A percentile compares a stretch with the other conserved stretches of the same genome.
Evolutionary conservation across 2,329 filamentous ascomycete species (phyloP).

Genomic region (Ustulina deusta): DNA sequence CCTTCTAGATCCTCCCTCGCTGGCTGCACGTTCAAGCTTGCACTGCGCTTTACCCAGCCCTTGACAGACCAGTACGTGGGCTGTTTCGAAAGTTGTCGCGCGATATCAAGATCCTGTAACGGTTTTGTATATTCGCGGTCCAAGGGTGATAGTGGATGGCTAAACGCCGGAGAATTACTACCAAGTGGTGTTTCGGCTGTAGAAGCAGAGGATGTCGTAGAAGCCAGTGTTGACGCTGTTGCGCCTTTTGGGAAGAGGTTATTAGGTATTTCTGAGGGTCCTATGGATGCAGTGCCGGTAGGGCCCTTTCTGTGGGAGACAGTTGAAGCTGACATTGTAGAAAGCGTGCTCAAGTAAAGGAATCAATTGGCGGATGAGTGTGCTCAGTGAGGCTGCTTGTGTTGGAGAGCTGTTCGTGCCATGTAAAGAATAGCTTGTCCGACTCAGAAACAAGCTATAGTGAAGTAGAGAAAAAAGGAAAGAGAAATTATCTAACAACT

Average conservation of each 20-base stretch:
- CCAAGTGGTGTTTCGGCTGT: constrained; percentile 21
- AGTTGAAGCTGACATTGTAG: constrained; percentile 20
- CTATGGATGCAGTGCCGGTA: constrained; percentile 1
- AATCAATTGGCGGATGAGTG: constrained; percentile 3
- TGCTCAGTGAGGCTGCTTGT: neutral
- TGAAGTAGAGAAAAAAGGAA: neutral
- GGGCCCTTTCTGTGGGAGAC: constrained; percentile 3
- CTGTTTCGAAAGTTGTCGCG: constrained; percentile 48
- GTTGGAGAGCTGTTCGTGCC: neutral
- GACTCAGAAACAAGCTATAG: neutral
- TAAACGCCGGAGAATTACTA: constrained; percentile 19
- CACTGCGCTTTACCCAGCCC: constrained; percentile 47
- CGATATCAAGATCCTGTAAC: constrained; percentile 48
- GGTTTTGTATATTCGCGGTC: constrained; percentile 46
- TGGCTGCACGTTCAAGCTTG: constrained; percentile 26
- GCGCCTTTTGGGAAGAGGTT: constrained; percentile 43
- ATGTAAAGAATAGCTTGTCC: neutral
- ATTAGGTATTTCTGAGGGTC: constrained; percentile 38
- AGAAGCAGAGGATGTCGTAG: neutral
- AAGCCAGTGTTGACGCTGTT: constrained; percentile 6
- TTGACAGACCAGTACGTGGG: constrained; percentile 48
- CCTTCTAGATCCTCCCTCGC: constrained; percentile 50
- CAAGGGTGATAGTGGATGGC: constrained; percentile 48
- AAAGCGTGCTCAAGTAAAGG: neutral
- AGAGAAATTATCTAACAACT: too few relatives aligned